Evolutionary conservation across 1,284 basidiomycete genomes (phyloP), one percentile per base, ranked within the genome.

Genomic region (Caloboletus firmus): DNA sequence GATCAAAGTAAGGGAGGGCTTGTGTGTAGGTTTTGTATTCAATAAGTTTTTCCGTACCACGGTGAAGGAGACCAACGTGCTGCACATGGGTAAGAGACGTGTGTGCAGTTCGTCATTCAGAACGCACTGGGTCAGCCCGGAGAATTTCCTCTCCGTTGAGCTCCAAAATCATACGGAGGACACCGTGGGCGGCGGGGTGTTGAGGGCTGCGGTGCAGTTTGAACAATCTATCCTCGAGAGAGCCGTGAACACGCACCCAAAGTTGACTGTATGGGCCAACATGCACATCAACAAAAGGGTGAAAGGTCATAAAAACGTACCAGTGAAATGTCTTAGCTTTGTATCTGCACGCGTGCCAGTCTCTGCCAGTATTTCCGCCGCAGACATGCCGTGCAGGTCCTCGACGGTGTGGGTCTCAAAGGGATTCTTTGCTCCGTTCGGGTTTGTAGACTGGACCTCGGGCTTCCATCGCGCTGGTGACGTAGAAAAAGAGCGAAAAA

Each of bases 11-110:
- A 3, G 96, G 97, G n/a, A 98, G 78, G 3, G 96, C 96, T 78
- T 98, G 97, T 15, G 88, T 93, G 73, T 98, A 99, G 11, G 90
- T 98, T 80, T 99, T 99, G 83, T 96, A 98, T 76, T 99, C 96
- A 67, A 98, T 99, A 52, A 99, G 82, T 76, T 99, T 99, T 74
- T 99, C 96, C 18, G 96, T 99, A 36, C 95, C 96, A 66, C 97
- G 87, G 75, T 99, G 96, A 56, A 99, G 82, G 39, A 99, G 82
- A 59, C 96, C 97, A 66, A 99, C 89, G 68, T 99, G 96, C 90
- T 94, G 62, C 60, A 54, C 40, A 50, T 22, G 35, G 36, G 24
- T 35, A 30, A 60, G 24, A 58, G 50, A 42, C n/a, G n/a, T 5
- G 12, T 9, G 15, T 28, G 5, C 5, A 1, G 18, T 34, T 28